Percentiles rank a stretch among this genome's conserved stretches.
Evolutionary conservation across 2,329 filamentous ascomycete genomes (phyloP).

Genomic region (Cordyceps farinosa): DNA sequence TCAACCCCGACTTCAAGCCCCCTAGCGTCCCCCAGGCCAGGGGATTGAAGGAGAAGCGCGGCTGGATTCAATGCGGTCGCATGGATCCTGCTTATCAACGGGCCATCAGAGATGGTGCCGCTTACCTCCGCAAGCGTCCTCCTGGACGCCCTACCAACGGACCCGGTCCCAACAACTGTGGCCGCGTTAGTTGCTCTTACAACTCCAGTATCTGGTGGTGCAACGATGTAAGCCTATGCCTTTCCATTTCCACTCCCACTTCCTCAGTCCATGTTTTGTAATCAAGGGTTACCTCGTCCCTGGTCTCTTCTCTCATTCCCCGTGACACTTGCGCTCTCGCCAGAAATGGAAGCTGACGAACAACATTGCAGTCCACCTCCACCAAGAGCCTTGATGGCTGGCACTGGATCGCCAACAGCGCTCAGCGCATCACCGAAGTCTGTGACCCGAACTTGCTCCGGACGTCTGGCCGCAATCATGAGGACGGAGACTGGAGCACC

Average conservation of each 20-base stretch:
- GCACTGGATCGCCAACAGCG: slow-evolving; percentile 16
- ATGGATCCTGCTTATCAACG: background rate
- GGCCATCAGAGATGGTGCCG: background rate
- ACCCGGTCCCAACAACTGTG: slow-evolving; percentile 12
- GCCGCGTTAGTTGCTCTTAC: slow-evolving; percentile 19
- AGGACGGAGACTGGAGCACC: slow-evolving; percentile 9
- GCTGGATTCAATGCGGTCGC: background rate
- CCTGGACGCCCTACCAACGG: background rate
- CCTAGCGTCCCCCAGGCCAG: background rate
- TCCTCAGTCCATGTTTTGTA: no score
- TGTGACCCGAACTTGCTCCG: background rate
- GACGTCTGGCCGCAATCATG: slow-evolving; percentile 1
- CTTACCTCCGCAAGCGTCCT: slow-evolving; percentile 10
- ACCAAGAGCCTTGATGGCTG: slow-evolving; percentile 7
- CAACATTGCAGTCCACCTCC: background rate
- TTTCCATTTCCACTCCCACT: no score
- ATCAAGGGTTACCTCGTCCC: no score
- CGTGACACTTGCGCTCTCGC: background rate
- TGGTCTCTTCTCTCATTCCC: background rate
- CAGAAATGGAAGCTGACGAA: background rate
- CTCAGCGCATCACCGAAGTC: slow-evolving; percentile 4
- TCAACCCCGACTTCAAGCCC: background rate
- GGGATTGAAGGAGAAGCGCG: background rate
- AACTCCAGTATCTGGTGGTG: slow-evolving; percentile 16
- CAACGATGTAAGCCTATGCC: slow-evolving; percentile 13